Evolutionary conservation across 768 basidiomycete species (phyloP).

Genomic region (Suillus sp.): DNA sequence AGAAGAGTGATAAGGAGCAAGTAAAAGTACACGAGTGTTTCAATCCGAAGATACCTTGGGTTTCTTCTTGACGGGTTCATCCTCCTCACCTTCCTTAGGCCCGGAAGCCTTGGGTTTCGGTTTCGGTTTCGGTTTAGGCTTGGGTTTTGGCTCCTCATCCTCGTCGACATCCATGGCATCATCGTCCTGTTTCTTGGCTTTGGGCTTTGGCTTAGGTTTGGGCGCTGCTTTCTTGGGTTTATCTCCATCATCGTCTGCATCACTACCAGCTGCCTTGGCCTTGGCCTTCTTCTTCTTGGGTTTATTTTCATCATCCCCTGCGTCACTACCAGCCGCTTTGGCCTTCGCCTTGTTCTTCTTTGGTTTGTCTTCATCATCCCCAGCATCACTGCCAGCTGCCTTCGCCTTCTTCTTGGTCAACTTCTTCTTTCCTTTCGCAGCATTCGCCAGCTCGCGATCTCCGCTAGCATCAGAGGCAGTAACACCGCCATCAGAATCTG

Average conservation of each 20-base stretch:
- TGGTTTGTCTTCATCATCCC: constrained; percentile 41
- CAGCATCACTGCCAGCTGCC: constrained; percentile 45
- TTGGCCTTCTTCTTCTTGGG: constrained; percentile 55
- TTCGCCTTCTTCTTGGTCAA: constrained; percentile 47
- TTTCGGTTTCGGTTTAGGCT: constrained; percentile 43
- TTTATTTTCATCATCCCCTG: constrained; percentile 40
- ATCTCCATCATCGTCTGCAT: constrained; percentile 40
- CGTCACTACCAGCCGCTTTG: constrained; percentile 31
- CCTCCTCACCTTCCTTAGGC: constrained; percentile 38
- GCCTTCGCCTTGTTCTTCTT: constrained; percentile 54
- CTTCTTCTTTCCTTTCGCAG: constrained; percentile 37
- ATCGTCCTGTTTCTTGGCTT: constrained; percentile 42
- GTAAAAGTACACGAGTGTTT: not conserved
- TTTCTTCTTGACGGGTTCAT: constrained; percentile 77
- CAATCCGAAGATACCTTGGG: constrained; percentile 48
- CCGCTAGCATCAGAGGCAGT: constrained; percentile 87
- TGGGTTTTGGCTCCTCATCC: constrained; percentile 36
- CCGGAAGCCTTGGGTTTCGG: constrained; percentile 43
- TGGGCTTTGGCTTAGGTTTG: constrained; percentile 45
- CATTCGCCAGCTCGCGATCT: constrained; percentile 62
- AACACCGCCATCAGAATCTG: constrained; percentile 61
- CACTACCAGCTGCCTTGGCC: constrained; percentile 30
- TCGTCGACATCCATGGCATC: constrained; percentile 52
- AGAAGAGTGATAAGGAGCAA: constrained; percentile 4
- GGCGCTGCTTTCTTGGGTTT: constrained; percentile 50